Base-by-base conservation (phyloP, 352 stramenopile species). In the Halophytophthora batemanensis region DNA sequence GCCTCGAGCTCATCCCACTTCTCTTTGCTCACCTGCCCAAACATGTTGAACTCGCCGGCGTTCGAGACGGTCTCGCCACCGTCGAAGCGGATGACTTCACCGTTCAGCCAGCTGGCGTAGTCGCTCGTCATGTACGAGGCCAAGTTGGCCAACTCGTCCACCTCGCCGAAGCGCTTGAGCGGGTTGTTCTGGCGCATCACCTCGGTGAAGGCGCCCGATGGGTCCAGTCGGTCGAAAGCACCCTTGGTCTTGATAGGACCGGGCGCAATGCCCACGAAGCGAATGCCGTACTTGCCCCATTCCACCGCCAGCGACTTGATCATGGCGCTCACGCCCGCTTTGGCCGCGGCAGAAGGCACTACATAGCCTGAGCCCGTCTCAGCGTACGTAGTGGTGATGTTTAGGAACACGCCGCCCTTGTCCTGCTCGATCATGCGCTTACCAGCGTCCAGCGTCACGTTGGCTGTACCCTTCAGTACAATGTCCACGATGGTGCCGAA, bases 401-500 rank as follows among this genome's bases (percentile, higher is more conserved):
- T 98, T 37, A 99, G 82, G 61, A 99, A 97, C 6, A 93, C 72
- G 19, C 86, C 90, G 34, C 74, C 73, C 25, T 80, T 73, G 6
- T 87, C 72, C n/a, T 71, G 73, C 42, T 75, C 66, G 48, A 93
- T 91, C 72, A 91, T 82, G 50, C 78, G 77, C 50, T 91, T 88
- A 38, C 79, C 84, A 0, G 76, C 79, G 36, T 93, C 79, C 42
- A 89, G 61, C 51, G 82, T 93, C 46, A 95, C 78, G 59, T 93
- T 93, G 56, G 81, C 81, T 23, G 80, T 90, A 23, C 84, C 84
- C 59, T 91, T 89, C 33, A 95, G 74, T 47, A 93, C 96, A 68
- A 98, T 98, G 42, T 98, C 95, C 59, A 99, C 86, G 17, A 99
- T 97, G 23, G 96, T 98, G 28, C 88, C 86, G 63, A 98, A 98